Conservation (phyloP, 139 green algal species). For the Chlorella sp. region DNA sequence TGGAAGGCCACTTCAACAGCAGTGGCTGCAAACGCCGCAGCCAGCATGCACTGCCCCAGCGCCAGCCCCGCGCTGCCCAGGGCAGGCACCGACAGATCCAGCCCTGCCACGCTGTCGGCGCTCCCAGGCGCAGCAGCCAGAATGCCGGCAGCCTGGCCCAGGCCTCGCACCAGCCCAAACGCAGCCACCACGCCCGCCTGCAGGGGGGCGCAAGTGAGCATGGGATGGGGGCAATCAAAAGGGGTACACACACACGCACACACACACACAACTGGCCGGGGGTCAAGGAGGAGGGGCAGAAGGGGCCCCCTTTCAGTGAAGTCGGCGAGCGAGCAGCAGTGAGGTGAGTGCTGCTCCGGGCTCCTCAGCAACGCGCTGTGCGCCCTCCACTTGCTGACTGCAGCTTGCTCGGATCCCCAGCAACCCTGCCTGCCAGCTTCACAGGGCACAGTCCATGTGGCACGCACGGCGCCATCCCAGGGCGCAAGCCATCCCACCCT, state of each 20-base stretch:
- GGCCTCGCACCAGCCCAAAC: slow-evolving; percentile 16
- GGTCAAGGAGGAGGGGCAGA: not conserved
- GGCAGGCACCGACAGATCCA: not conserved
- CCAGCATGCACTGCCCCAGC: slow-evolving; percentile 36
- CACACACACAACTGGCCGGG: too few relatives aligned
- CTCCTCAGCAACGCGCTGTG: too few relatives aligned
- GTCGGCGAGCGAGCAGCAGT: not conserved
- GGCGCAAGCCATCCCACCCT: not conserved
- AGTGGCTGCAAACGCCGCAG: slow-evolving; percentile 27
- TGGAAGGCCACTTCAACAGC: slow-evolving; percentile 28
- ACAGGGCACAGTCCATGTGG: not conserved
- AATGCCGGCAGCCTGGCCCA: slow-evolving; percentile 14
- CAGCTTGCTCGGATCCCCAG: not conserved
- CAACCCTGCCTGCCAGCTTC: not conserved
- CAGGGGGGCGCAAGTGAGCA: too few relatives aligned
- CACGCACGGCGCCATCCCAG: not conserved
- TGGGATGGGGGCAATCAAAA: not conserved
- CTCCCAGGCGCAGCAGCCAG: not conserved
- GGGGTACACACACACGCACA: not conserved
- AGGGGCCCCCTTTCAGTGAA: not conserved
- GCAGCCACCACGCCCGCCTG: slow-evolving; percentile 32
- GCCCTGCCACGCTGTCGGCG: not conserved
- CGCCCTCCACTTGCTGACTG: not conserved
- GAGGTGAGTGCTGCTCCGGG: too few relatives aligned
- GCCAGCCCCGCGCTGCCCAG: slow-evolving; percentile 3